Evolutionary conservation across 495 filamentous ascomycete species (phyloP), one percentile per base, ranked within the genome.

Genomic region (Apiosordaria backusii): DNA sequence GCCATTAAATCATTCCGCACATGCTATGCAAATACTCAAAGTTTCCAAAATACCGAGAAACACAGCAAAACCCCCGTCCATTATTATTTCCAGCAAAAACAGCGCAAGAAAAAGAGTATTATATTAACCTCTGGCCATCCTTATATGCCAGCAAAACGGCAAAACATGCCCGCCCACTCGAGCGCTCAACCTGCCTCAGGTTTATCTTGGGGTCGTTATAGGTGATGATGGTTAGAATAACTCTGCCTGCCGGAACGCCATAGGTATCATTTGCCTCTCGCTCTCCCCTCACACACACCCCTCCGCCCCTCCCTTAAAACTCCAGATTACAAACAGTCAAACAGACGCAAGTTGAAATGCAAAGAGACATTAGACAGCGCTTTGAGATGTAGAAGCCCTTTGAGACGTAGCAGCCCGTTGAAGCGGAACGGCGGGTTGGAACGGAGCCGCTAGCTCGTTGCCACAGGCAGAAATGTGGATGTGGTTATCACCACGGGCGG

Each of bases 401-500:
- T 45, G 35, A 45, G 10, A 2, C 10, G 35, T 13, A 45, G 35
- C 35, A 45, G 10, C 35, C 27, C 7, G 27, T 29, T 29, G 27
- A 13, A 9, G 16, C 10, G 35, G 9, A 13, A 15, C 35, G 9
- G 10, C 35, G 13, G n/a, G n/a, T 59, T 26, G 68, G 29, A 69
- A 70, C 25, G 70, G 57, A 13, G 66, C 70, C 13, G 63, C 72
- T 50, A 65, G 61, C 35, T 77, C 74, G 27, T 60, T 63, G 19
- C 74, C 75, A 64, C 79, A 92, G 19, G 82, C 81, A 69, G 89
- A 92, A 5, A 94, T 77, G 74, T 90, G 92, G 67, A 93, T 83
- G 69, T 91, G 85, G 60, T 87, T 84, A 68, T 92, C 89, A 9
- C 88, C 86, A 9, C 87, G 79, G 10, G 89, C 91, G 0, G 92